Evolutionary conservation across 257 asterid genomes (phyloP), one percentile per base, ranked within the genome.

Genomic region (Jacaranda copaia): DNA sequence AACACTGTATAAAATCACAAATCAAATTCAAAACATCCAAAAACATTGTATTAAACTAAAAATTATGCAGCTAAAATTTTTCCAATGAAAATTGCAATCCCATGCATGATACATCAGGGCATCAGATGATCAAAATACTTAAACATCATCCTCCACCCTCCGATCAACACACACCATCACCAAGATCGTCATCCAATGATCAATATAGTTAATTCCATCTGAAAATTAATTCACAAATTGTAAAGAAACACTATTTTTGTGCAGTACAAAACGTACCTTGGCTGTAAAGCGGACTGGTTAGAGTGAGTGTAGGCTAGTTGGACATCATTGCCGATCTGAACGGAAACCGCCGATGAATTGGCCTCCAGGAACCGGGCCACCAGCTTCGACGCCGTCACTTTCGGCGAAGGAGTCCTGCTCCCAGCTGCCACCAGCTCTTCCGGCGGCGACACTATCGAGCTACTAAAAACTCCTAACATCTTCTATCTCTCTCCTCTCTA

Each of bases 381-480:
- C 89, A 96, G 95, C 81, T 90, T 92, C 4, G 77, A 92, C 85
- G 97, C 88, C 78, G 96, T 87, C 70, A 73, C 92, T 87, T 93
- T 96, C 68, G 99, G 99, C 73, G 99, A 96, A 59, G 99, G 99
- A 60, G 99, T 96, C 75, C 97, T 84, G 91, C 95, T 87, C 4
- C 99, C 98, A 14, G 97, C 99, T 0, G 97, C 94, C 83, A 96
- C 99, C 80, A 96, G 93, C 96, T 96, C 99, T 8, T 90, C 97
- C 77, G 99, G 99, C 60, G 97, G 97, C 49, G 99, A 82, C 82
- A 96, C 86, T 40, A 96, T 80, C 32, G 93, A 82, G 80, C 90
- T 87, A 90, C 96, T 93, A 76, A 96, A 96, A 1, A 93, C 93
- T 80, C 98, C 98, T 84, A 94, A 85, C 98, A 94, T 94, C 20